These are phyloP conservation scores for Aspergillus eucalypticola DNA, from an alignment of 2,329 filamentous ascomycete species.

Conservation along the genomic window DNA sequence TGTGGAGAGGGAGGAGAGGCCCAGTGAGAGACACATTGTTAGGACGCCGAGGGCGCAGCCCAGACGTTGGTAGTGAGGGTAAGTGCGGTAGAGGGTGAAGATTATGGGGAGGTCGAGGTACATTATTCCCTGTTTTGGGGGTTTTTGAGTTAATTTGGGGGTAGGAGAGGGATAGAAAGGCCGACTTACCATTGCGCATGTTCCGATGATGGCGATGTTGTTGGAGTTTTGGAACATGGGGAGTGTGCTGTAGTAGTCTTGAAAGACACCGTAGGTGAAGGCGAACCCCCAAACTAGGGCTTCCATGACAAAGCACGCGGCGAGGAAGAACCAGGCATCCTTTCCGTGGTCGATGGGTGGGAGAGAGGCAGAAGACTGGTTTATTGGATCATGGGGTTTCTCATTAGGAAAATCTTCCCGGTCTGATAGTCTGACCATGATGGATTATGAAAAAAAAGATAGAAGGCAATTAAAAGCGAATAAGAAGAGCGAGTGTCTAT, in stretches of 20 bases:
- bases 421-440: neutral
- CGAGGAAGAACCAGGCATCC: constrained; percentile 50
- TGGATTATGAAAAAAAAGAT: no score
- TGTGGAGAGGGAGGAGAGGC: constrained; percentile 27
- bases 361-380: constrained; percentile 7
- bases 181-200: constrained; percentile 23
- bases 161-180: neutral
- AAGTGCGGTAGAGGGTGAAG: constrained; percentile 23
- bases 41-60: constrained; percentile 24
- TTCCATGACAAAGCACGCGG: constrained; percentile 55
- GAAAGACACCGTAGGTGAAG: constrained; percentile 25
- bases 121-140: constrained; percentile 22
- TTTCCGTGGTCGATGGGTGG: constrained; percentile 41
- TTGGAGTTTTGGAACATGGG: constrained; percentile 21
- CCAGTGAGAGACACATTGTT: constrained; percentile 28
- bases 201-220: constrained; percentile 28
- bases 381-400: neutral
- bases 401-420: neutral
- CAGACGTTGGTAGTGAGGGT: constrained; percentile 22
- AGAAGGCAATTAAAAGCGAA: no score
- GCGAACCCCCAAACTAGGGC: constrained; percentile 50
- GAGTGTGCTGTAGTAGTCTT: constrained; percentile 29
- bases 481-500: no score
- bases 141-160: neutral
- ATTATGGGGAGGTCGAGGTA: constrained; percentile 27